Evolutionary conservation across 768 basidiomycete species (phyloP).

Genomic region (Pholiota molesta): DNA sequence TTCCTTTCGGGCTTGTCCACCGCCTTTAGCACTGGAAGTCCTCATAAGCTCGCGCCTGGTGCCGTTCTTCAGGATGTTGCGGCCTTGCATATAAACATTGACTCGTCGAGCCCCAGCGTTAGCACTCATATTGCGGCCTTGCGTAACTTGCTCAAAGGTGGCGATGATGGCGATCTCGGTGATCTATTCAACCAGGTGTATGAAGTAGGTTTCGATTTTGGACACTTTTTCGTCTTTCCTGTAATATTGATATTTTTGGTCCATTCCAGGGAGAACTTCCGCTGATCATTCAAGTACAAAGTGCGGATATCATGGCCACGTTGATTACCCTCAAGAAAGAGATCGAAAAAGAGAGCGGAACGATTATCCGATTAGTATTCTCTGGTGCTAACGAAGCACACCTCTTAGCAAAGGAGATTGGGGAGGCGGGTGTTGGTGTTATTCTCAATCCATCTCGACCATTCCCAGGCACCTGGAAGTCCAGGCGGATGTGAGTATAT

Average conservation of each 20-base stretch:
- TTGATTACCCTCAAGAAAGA: constrained; percentile 68
- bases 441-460: constrained; percentile 67
- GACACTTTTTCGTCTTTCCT: background rate
- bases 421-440: constrained; percentile 67
- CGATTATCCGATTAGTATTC: constrained; percentile 50
- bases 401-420: constrained; percentile 73
- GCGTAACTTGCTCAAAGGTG: constrained; percentile 49
- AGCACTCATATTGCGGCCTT: constrained; percentile 71
- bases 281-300: constrained; percentile 63
- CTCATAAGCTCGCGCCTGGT: constrained; percentile 55
- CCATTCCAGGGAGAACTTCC: constrained; percentile 52
- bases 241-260: constrained; percentile 1
- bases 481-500: constrained; percentile 53
- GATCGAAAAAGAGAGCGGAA: constrained; percentile 46
- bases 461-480: constrained; percentile 73
- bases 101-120: constrained; percentile 47
- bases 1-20: constrained; percentile 61
- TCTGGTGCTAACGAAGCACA: constrained; percentile 68
- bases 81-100: constrained; percentile 65
- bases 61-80: constrained; percentile 62
- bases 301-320: constrained; percentile 71
- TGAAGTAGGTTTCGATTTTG: constrained; percentile 37
- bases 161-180: constrained; percentile 41
- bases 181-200: constrained; percentile 45
- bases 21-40: constrained; percentile 57